Base-by-base conservation (phyloP, 768 basidiomycete species). In the Xerocomus spinulosus region DNA sequence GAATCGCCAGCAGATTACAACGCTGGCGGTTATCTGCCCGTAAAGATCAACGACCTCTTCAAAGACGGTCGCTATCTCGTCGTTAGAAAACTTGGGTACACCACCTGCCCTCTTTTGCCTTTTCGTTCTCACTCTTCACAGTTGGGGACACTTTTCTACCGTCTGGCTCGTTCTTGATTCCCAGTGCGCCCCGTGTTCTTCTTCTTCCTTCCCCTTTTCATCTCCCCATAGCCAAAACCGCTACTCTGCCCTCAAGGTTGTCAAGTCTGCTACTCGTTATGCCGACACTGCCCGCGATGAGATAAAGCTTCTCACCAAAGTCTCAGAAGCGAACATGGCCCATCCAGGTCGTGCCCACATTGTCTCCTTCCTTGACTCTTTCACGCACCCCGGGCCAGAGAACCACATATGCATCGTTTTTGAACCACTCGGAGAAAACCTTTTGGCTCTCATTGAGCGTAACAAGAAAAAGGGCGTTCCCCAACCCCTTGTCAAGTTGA, bases 211-310 rank as follows among this genome's bases (percentile, higher is more conserved):
- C 49, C 44, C 40, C 24, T 58, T 53, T 47, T 64, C 50, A 52
- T 54, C 30, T 32, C 36, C 23, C 30, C 21, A 15, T 57, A 94
- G 92, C 7, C 73, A 76, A 35, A 76, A 78, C 26, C 74, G 79
- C 34, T 92, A 93, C 68, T 91, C 91, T 37, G 92, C 92, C 14
- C 80, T 96, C 63, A 96, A 96, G 68, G 85, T 96, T 47, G 90
- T 94, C 69, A 95, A 95, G 70, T 95, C 93, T 24, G 94, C 92
- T 18, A 82, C 83, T 20, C 85, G 93, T 55, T 98, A 98, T 70
- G 90, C 92, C 51, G 94, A 97, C 66, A 97, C 95, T 5, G 95
- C 95, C 24, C 80, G 87, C 42, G 95, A 98, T 66, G 95, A 98
- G 71, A 97, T 98, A 67, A 90, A 92, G 64, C 79, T 97, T 28